A percentile compares a stretch with the other conserved stretches of the same genome.
Conservation (phyloP, 2,329 filamentous ascomycete species). For the Davidsoniella neocaledoniae region DNA sequence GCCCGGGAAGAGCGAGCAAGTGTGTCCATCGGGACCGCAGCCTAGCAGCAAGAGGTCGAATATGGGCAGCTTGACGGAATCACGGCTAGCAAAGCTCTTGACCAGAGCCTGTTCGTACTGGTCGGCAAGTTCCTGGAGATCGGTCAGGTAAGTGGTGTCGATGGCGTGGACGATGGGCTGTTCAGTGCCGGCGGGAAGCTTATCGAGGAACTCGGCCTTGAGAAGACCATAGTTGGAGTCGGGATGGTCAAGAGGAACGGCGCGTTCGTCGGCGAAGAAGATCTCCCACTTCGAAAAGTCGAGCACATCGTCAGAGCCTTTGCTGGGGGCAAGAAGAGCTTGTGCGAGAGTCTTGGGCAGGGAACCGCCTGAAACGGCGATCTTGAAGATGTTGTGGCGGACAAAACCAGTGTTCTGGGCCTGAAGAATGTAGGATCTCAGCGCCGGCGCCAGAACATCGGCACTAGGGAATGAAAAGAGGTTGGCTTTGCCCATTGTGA, state of each 20-base stretch:
- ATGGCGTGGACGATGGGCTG: slow-evolving; percentile 65
- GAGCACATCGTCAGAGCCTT: slow-evolving; percentile 41
- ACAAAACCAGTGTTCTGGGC: slow-evolving; percentile 63
- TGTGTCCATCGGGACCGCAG: slow-evolving; percentile 91
- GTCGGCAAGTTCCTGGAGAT: slow-evolving; percentile 84
- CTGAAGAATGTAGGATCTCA: slow-evolving; percentile 69
- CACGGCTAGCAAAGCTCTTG: slow-evolving; percentile 69
- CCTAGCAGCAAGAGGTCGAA: slow-evolving; percentile 90
- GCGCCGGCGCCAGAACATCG: slow-evolving; percentile 53
- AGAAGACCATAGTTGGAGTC: slow-evolving; percentile 90
- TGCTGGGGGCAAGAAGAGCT: slow-evolving; percentile 49
- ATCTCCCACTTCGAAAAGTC: slow-evolving; percentile 87
- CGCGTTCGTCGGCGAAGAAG: slow-evolving; percentile 96
- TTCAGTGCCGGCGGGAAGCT: slow-evolving; percentile 54
- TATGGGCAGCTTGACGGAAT: slow-evolving; percentile 85
- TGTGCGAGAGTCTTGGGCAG: slow-evolving; percentile 76
- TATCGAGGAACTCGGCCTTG: slow-evolving; percentile 74
- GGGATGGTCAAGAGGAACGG: slow-evolving; percentile 74
- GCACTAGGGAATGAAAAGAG: slow-evolving; percentile 66
- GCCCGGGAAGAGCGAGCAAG: slow-evolving; percentile 87
- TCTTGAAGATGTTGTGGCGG: slow-evolving; percentile 73
- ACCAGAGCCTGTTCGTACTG: slow-evolving; percentile 84
- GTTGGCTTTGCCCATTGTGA: slow-evolving; percentile 41
- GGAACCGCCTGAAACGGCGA: slow-evolving; percentile 86
- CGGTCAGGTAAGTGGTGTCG: slow-evolving; percentile 45